Base-by-base conservation (phyloP, 164 flowering plant genomes). In the Nymphaea thermarum region DNA sequence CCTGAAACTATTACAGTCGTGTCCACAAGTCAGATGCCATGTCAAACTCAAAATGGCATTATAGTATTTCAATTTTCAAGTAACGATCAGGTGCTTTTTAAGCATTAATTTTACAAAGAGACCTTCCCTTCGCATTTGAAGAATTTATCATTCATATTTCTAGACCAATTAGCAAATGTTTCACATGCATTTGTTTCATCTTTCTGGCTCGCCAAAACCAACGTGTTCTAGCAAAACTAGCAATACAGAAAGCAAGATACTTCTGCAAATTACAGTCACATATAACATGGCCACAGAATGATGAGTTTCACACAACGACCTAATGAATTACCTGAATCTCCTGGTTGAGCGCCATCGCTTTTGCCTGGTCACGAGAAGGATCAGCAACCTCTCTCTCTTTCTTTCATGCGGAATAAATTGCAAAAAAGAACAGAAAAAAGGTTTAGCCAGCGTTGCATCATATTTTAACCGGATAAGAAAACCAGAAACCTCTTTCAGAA, bases 311-410 rank as follows among this genome's bases (percentile, higher is more conserved):
- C 18, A 18, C 12, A 62, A 41, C 44, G n/a, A 64, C 6, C 3
- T 8, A 43, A 64, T 8, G 8, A 15, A 36, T 64, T 60, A 87
- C 96, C 93, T 85, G 78, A 63, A 87, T 81, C 73, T 86, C 86
- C 71, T 80, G 73, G 51, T 79, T 76, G 64, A 80, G 72, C 67
- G 79, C 77, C 43, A 51, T 66, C 53, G 72, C 77, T 65, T 72
- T 76, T 36, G 70, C 76, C 62, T 77, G 81, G 64, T 82, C 80
- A 60, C 76, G 76, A 44, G 82, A 75, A 72, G 79, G 74, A 67
- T 73, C 73, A 72, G 83, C 80, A 67, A 17, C 44, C 63, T 63
- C 74, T 76, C 67, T 76, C 71, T 79, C 83, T 76, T 78, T 75
- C 96, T 87, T 25, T 25, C 71, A 72, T 43, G 69, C 51, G 42